Conservation (phyloP, 331 rosid species). For the Ulmus americana region DNA sequence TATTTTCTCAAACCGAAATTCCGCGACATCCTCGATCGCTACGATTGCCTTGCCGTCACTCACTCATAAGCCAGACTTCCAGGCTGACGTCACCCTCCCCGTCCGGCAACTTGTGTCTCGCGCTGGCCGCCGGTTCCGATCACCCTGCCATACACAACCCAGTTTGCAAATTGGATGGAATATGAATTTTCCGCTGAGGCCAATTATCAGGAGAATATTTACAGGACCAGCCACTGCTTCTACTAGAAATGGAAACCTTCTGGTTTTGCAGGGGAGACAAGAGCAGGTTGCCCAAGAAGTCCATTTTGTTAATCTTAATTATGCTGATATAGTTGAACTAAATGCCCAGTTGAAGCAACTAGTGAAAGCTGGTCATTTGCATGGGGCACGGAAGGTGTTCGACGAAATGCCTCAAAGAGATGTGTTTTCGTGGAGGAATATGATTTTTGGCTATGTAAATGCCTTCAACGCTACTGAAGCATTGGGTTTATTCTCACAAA, state of each 20-base stretch:
- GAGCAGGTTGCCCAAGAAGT: conserved; percentile 18
- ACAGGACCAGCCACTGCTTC: conserved; percentile 22
- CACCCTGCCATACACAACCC: too few relatives aligned
- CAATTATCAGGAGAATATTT: conserved; percentile 26
- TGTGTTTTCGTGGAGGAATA: conserved; percentile 11
- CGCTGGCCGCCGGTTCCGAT: too few relatives aligned
- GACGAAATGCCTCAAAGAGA: conserved; percentile 21
- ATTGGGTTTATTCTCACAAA: conserved; percentile 34
- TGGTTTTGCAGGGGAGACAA: conserved; percentile 8
- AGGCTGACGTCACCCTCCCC: too few relatives aligned
- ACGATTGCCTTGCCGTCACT: too few relatives aligned
- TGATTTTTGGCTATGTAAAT: conserved; percentile 11
- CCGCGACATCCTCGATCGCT: too few relatives aligned
- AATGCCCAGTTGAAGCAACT: conserved; percentile 49
- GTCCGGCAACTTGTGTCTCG: too few relatives aligned
- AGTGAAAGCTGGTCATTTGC: conserved; percentile 32
- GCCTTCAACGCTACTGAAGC: too few relatives aligned
- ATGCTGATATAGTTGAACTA: conserved; percentile 30
- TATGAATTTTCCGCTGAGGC: conserved; percentile 22
- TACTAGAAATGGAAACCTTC: conserved; percentile 16
- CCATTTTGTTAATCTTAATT: conserved; percentile 24
- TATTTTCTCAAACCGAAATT: too few relatives aligned
- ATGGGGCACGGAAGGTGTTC: conserved; percentile 35
- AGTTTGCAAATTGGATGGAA: neutral
- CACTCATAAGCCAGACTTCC: too few relatives aligned